Percentiles rank a stretch among this genome's conserved stretches.
phyloP scores from a whole-genome alignment of 2,329 filamentous ascomycete species.

The Proliferodiscus dingleyae region DNA sequence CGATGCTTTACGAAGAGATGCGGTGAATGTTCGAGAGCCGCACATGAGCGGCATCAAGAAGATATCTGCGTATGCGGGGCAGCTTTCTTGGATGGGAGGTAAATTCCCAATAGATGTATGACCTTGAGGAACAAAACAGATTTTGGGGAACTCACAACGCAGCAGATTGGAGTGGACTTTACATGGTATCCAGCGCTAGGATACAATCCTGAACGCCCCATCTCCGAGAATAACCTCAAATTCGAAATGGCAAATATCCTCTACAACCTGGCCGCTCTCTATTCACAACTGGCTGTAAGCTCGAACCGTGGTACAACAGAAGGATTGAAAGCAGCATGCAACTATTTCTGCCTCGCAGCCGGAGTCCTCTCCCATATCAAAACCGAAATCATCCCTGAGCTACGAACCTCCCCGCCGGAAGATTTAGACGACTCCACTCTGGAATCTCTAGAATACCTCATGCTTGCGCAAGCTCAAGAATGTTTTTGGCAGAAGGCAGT shows the following conservation, averaged over 20 bases:
- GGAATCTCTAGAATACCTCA: constrained; percentile 74
- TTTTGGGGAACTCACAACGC: neutral
- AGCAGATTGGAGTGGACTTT: constrained; percentile 85
- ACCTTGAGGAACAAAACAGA: neutral
- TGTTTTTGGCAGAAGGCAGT: constrained; percentile 98
- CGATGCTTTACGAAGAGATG: constrained; percentile 75
- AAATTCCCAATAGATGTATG: constrained; percentile 93
- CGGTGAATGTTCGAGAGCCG: constrained; percentile 83
- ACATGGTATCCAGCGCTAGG: constrained; percentile 93
- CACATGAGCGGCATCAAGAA: constrained; percentile 82
- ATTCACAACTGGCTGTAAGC: constrained; percentile 83
- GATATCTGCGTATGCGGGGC: constrained; percentile 85
- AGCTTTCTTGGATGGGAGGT: constrained; percentile 86
- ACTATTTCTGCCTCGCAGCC: constrained; percentile 83
- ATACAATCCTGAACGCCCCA: constrained; percentile 75
- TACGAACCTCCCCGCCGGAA: constrained; percentile 80
- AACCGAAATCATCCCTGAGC: constrained; percentile 70
- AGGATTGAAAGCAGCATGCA: constrained; percentile 80
- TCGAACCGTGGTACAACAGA: constrained; percentile 74
- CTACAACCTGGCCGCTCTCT: constrained; percentile 89
- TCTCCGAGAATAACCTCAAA: constrained; percentile 61
- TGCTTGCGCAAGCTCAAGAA: constrained; percentile 91
- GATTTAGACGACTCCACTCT: constrained; percentile 92
- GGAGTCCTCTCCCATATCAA: constrained; percentile 79
- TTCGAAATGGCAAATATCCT: constrained; percentile 89